Evolutionary conservation across 495 filamentous ascomycete species (phyloP).

Genomic region (Podospora pseudopauciseta): DNA sequence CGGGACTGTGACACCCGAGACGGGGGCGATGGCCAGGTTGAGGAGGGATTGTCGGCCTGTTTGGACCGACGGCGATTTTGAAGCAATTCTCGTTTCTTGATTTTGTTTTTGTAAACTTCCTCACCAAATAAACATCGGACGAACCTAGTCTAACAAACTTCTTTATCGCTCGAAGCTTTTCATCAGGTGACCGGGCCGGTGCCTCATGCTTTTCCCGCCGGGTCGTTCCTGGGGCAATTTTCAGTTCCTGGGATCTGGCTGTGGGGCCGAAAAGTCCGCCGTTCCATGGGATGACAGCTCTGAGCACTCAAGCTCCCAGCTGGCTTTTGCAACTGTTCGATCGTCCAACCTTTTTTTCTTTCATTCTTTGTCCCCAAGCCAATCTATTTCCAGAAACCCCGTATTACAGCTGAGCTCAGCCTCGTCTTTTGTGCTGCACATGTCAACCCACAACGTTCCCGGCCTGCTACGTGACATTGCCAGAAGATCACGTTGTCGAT

Average conservation of each 20-base stretch:
- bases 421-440: not conserved
- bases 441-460: not conserved
- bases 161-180: not conserved
- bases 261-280: not conserved
- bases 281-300: not conserved
- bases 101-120: not conserved
- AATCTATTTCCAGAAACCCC: conserved; percentile 2
- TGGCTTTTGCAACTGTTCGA: not conserved
- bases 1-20: not conserved
- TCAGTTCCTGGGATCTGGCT: not conserved
- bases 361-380: not conserved
- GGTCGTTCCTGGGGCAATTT: conserved; percentile 5
- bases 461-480: not conserved
- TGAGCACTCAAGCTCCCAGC: not conserved
- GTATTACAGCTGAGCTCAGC: not conserved
- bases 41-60: conserved; percentile 4
- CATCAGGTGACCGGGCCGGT: not conserved
- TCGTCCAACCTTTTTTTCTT: not conserved
- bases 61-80: not conserved
- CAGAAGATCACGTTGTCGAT: not conserved
- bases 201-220: not conserved
- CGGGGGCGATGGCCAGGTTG: not conserved
- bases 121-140: not conserved
- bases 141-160: not conserved
- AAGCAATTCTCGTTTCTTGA: not conserved